These are phyloP conservation scores for Peronosclerospora sorghi DNA, from an alignment of 352 stramenopile genomes.

Conservation along the genomic window DNA sequence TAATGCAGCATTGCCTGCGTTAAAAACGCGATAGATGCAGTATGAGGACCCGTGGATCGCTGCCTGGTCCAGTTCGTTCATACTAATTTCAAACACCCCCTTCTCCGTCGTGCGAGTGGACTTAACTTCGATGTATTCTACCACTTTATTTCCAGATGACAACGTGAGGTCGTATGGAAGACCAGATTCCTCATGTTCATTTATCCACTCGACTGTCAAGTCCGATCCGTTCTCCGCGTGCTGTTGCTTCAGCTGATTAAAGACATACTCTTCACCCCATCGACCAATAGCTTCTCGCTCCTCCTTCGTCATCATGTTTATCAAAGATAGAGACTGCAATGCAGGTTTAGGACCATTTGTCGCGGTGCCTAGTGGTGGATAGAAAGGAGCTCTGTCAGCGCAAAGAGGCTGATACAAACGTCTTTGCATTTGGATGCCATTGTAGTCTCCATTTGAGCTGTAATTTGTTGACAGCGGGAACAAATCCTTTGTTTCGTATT, in stretches of 20 bases:
- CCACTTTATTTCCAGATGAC: constrained; percentile 29
- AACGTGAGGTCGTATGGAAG: constrained; percentile 74
- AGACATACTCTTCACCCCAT: constrained; percentile 78
- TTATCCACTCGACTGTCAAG: constrained; percentile 62
- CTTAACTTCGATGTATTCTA: constrained; percentile 83
- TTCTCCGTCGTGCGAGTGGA: constrained; percentile 83
- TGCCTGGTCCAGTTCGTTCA: constrained; percentile 83
- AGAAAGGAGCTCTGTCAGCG: too few species aligned
- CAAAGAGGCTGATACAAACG: constrained; percentile 5
- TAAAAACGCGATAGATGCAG: constrained; percentile 81
- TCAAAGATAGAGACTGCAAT: constrained; percentile 14
- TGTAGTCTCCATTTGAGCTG: constrained; percentile 1
- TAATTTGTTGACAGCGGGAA: constrained; percentile 8
- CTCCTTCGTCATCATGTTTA: constrained; percentile 62
- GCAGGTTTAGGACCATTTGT: too few species aligned
- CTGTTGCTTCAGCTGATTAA: constrained; percentile 45
- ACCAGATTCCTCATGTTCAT: constrained; percentile 68
- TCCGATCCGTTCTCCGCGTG: constrained; percentile 27
- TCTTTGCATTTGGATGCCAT: constrained; percentile 9
- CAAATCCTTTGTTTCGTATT: constrained; percentile 4
- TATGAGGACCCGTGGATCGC: constrained; percentile 64
- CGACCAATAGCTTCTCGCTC: constrained; percentile 69
- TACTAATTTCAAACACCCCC: constrained; percentile 80
- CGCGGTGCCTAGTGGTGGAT: too few species aligned
- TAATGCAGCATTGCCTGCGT: constrained; percentile 52